Conservation (phyloP, 441 rosid genomes). For the Euphorbia corollata region DNA sequence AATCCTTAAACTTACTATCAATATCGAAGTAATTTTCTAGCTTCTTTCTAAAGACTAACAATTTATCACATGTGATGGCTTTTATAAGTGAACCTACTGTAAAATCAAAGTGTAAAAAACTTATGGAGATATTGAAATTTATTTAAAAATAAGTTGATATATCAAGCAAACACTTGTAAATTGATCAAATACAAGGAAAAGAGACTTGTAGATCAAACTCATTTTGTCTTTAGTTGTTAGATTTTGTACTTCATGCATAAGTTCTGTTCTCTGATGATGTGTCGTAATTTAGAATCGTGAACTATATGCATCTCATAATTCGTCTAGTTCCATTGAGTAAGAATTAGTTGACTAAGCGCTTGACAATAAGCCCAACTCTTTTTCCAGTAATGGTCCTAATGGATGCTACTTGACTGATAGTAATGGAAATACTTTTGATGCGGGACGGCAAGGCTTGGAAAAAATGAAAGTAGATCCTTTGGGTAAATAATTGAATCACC, state of each 20-base stretch:
- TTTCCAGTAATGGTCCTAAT: slow-evolving; percentile 69
- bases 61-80: background rate
- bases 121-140: background rate
- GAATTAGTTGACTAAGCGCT: background rate
- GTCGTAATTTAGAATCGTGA: background rate
- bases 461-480: slow-evolving; percentile 51
- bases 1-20: background rate
- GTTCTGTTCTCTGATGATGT: too few relatives aligned
- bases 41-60: background rate
- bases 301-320: background rate
- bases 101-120: background rate
- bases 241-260: background rate
- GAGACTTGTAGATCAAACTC: background rate
- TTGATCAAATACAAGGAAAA: background rate
- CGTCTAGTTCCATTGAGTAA: background rate
- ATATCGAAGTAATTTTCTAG: background rate
- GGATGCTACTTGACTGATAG: slow-evolving; percentile 49
- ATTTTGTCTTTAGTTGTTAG: background rate
- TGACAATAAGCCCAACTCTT: slow-evolving; percentile 1
- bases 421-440: slow-evolving; percentile 45
- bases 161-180: background rate
- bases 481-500: slow-evolving; percentile 35
- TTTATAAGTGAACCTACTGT: background rate
- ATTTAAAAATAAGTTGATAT: background rate
- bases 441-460: slow-evolving; percentile 51